phyloP scores from a whole-genome alignment of 306 rosid species.

The Prunus salicina region DNA sequence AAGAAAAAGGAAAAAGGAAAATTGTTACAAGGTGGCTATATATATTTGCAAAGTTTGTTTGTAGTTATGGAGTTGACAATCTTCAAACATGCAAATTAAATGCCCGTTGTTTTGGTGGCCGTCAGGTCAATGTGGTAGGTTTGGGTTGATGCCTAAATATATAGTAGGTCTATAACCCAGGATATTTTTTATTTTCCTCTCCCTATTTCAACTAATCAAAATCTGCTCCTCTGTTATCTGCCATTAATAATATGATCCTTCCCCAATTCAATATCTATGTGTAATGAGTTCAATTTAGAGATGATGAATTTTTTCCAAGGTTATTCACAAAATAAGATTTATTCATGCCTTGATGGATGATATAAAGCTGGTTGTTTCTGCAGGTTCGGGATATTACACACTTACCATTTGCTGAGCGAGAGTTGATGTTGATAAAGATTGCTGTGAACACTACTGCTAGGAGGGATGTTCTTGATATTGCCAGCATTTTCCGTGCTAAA shows the following conservation, averaged over 20 bases:
- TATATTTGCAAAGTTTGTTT: not conserved
- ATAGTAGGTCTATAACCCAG: not conserved
- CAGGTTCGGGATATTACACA: slow-evolving; percentile 51
- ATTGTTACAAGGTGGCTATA: not conserved
- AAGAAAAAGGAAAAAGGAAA: not conserved
- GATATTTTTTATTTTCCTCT: not conserved
- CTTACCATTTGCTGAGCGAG: slow-evolving; percentile 57
- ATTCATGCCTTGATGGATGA: slow-evolving; percentile 1
- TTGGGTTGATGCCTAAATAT: not conserved
- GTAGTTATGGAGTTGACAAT: not conserved
- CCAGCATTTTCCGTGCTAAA: slow-evolving; percentile 57
- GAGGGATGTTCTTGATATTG: slow-evolving; percentile 60
- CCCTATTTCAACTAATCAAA: not conserved
- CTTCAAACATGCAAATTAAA: not conserved
- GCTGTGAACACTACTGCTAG: slow-evolving; percentile 52
- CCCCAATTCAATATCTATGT: not conserved
- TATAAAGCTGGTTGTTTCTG: slow-evolving; percentile 16
- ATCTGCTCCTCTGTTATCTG: not conserved
- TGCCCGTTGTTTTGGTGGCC: not conserved
- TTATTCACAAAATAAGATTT: not conserved
- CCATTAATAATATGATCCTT: not conserved
- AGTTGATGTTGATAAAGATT: slow-evolving; percentile 54
- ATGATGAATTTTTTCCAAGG: not conserved
- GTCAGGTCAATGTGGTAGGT: not conserved
- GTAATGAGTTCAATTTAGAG: not conserved